Conservation (phyloP, 2,329 filamentous ascomycete species). For the Penicillium sp. region DNA sequence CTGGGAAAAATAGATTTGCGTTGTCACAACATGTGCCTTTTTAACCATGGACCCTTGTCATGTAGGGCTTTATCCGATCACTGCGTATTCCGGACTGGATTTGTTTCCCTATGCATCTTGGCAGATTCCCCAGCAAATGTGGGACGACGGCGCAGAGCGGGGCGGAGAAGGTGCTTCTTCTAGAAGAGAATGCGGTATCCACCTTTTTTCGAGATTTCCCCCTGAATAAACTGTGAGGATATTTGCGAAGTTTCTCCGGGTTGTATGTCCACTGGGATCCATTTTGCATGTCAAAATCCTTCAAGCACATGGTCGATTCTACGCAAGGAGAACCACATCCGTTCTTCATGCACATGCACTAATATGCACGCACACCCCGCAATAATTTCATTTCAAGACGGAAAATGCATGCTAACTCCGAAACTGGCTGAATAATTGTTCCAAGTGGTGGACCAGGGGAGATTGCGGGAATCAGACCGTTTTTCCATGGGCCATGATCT, state of each 20-base stretch:
- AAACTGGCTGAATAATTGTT: not conserved
- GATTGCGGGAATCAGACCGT: constrained; percentile 10
- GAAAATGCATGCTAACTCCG: not conserved
- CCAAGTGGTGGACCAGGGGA: no score
- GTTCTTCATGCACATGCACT: constrained; percentile 2
- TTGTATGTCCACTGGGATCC: no score
- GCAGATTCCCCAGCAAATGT: constrained; percentile 12
- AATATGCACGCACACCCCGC: not conserved
- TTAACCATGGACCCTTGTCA: not conserved
- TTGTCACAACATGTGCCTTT: not conserved
- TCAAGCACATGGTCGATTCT: constrained; percentile 1
- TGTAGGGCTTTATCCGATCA: not conserved
- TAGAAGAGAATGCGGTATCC: constrained; percentile 4
- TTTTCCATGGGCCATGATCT: constrained; percentile 15
- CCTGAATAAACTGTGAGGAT: no score
- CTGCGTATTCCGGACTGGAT: not conserved
- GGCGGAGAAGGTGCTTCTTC: constrained; percentile 1
- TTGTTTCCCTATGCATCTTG: not conserved
- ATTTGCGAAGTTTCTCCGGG: no score
- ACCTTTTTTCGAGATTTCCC: no score
- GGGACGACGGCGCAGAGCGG: constrained; percentile 12
- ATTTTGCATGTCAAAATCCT: not conserved
- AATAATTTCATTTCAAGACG: not conserved
- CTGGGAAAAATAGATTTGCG: constrained; percentile 1
- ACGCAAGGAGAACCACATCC: not conserved